phyloP scores from a whole-genome alignment of 805 yeast genomes.

The Metschnikowia orientalis region DNA sequence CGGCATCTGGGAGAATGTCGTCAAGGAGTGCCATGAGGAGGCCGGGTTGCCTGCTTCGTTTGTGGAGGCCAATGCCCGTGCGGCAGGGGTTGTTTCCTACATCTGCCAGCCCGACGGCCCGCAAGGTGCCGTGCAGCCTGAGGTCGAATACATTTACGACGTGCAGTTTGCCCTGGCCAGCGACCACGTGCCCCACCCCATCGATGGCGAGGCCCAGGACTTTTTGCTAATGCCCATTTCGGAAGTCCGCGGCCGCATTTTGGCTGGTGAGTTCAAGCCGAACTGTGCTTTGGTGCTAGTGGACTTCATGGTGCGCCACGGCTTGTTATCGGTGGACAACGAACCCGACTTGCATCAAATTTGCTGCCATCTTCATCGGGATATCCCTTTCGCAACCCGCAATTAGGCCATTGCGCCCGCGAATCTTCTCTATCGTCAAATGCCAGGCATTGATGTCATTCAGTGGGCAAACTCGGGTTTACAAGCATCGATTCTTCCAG shows the following conservation, averaged over 20 bases:
- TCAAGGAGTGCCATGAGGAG: constrained; percentile 88
- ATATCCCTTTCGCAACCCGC: constrained; percentile 47
- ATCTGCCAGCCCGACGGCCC: constrained; percentile 37
- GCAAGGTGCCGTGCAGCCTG: constrained; percentile 75
- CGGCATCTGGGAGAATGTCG: constrained; percentile 67
- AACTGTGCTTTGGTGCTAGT: constrained; percentile 77
- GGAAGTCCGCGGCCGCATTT: constrained; percentile 50
- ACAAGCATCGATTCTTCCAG: too few species aligned
- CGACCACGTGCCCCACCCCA: constrained; percentile 41
- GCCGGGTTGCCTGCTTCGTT: constrained; percentile 65
- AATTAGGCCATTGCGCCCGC: too few species aligned
- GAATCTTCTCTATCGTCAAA: too few species aligned
- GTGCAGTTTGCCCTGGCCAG: constrained; percentile 46
- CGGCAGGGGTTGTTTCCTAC: constrained; percentile 71
- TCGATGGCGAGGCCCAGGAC: constrained; percentile 62
- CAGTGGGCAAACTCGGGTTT: too few species aligned
- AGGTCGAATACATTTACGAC: constrained; percentile 79
- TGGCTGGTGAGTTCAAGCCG: constrained; percentile 72
- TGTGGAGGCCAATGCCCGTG: constrained; percentile 40
- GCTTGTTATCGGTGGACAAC: constrained; percentile 57
- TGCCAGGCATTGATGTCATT: too few species aligned
- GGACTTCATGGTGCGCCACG: constrained; percentile 87
- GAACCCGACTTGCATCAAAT: constrained; percentile 69
- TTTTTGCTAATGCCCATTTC: constrained; percentile 61
- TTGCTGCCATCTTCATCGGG: constrained; percentile 57